Evolutionary conservation across 352 stramenopile genomes (phyloP).

Genomic region (Aphanomyces stellatus): DNA sequence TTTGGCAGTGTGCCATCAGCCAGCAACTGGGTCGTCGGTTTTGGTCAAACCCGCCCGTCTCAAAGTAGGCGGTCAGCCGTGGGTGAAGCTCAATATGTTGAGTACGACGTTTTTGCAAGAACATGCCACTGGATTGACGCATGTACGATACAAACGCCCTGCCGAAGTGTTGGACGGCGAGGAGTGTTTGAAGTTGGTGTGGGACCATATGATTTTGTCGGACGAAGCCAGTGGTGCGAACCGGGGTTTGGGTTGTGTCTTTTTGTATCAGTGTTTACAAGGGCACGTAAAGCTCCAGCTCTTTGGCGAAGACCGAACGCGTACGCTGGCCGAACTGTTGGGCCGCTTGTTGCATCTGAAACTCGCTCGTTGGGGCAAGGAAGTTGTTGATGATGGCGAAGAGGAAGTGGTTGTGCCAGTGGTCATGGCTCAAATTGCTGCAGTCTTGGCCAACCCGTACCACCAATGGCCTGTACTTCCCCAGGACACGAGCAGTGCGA

Average conservation of each 20-base stretch:
- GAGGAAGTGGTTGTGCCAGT: conserved; percentile 67
- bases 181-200: conserved; percentile 69
- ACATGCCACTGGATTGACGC: conserved; percentile 76
- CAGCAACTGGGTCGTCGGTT: conserved; percentile 18
- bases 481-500: conserved; percentile 52
- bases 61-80: conserved; percentile 73
- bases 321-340: conserved; percentile 68
- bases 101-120: conserved; percentile 61
- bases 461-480: conserved; percentile 49
- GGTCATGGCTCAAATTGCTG: conserved; percentile 62
- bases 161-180: conserved; percentile 73
- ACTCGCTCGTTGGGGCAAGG: conserved; percentile 70
- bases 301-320: conserved; percentile 58
- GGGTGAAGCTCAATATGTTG: conserved; percentile 75
- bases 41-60: conserved; percentile 58
- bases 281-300: conserved; percentile 52
- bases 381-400: conserved; percentile 78
- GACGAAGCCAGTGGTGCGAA: conserved; percentile 80
- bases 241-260: conserved; percentile 64
- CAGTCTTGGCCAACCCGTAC: conserved; percentile 50
- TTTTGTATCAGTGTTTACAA: conserved; percentile 78
- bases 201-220: conserved; percentile 70
- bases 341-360: conserved; percentile 76
- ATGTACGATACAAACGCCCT: conserved; percentile 73
- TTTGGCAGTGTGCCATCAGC: conserved; percentile 44